These are phyloP conservation scores for Rhinocladiella similis DNA, from an alignment of 2,329 filamentous ascomycete species.

Conservation along the genomic window DNA sequence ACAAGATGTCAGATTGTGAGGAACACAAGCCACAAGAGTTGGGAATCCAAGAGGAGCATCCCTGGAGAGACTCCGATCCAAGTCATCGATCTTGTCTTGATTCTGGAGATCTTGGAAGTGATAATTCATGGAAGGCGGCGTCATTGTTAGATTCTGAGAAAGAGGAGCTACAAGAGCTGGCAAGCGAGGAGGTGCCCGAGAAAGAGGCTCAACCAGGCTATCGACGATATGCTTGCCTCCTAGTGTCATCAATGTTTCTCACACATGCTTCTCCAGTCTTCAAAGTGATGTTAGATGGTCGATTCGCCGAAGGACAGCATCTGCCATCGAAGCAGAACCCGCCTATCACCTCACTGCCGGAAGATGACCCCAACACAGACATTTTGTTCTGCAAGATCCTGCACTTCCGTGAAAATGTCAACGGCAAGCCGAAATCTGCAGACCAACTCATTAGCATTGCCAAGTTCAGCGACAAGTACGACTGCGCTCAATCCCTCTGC, in stretches of 20 bases:
- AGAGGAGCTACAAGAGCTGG: too few species aligned
- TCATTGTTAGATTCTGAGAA: too few species aligned
- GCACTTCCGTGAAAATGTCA: background rate
- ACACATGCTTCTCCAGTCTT: slow-evolving; percentile 7
- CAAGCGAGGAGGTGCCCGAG: too few species aligned
- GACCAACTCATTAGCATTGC: background rate
- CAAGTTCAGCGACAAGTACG: background rate
- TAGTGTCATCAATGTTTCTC: slow-evolving; percentile 4
- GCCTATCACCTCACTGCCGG: slow-evolving; percentile 5
- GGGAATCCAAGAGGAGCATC: background rate
- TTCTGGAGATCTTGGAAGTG: too few species aligned
- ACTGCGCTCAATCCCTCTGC: background rate
- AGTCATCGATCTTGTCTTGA: too few species aligned
- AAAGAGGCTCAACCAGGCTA: too few species aligned
- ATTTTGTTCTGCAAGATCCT: slow-evolving; percentile 1
- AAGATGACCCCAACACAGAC: background rate
- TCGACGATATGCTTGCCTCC: background rate
- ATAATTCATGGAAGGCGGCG: too few species aligned
- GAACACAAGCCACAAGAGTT: too few species aligned
- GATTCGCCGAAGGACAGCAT: slow-evolving; percentile 5
- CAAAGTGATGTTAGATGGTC: slow-evolving; percentile 4
- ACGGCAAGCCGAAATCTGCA: background rate
- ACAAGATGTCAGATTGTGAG: too few species aligned
- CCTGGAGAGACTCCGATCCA: too few species aligned
- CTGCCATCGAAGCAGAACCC: background rate